phyloP scores from a whole-genome alignment of 345 rosid genomes.

The Aquilaria sinensis region DNA sequence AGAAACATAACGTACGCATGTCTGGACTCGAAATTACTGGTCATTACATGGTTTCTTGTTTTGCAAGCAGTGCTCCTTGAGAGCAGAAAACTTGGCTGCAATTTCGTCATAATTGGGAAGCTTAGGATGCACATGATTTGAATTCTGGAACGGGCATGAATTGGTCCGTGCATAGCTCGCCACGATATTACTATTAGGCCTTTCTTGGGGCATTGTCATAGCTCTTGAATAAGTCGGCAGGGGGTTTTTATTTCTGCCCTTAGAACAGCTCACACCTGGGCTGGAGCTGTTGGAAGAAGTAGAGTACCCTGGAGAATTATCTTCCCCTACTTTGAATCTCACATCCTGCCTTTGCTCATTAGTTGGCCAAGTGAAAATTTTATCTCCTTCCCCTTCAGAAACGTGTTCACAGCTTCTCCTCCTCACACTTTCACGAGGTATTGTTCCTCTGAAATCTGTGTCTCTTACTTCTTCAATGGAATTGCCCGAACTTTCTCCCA shows the following conservation, averaged over 20 bases:
- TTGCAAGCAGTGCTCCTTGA: constrained; percentile 41
- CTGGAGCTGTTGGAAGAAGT: neutral
- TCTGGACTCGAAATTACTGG: neutral
- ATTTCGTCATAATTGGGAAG: constrained; percentile 84
- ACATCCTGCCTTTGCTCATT: constrained; percentile 5
- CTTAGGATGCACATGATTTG: constrained; percentile 80
- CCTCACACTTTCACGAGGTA: constrained; percentile 5
- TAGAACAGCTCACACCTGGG: neutral
- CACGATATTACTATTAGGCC: constrained; percentile 15
- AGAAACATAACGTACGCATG: too few relatives aligned
- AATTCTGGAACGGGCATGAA: constrained; percentile 34
- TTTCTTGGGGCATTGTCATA: constrained; percentile 51
- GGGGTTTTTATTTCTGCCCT: constrained; percentile 6
- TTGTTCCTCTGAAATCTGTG: neutral
- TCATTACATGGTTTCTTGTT: constrained; percentile 3
- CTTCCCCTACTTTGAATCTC: neutral
- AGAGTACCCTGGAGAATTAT: constrained; percentile 11
- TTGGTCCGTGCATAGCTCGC: constrained; percentile 22
- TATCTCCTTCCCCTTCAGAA: constrained; percentile 1
- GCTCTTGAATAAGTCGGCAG: constrained; percentile 33
- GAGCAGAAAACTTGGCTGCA: constrained; percentile 56
- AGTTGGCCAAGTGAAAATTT: constrained; percentile 14
- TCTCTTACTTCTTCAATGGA: constrained; percentile 15
- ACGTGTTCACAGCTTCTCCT: constrained; percentile 24
- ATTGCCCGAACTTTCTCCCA: neutral